Evolutionary conservation across 1,139 yeast species (phyloP), one percentile per base, ranked within the genome.

Genomic region (Blastobotrys serpentis): DNA sequence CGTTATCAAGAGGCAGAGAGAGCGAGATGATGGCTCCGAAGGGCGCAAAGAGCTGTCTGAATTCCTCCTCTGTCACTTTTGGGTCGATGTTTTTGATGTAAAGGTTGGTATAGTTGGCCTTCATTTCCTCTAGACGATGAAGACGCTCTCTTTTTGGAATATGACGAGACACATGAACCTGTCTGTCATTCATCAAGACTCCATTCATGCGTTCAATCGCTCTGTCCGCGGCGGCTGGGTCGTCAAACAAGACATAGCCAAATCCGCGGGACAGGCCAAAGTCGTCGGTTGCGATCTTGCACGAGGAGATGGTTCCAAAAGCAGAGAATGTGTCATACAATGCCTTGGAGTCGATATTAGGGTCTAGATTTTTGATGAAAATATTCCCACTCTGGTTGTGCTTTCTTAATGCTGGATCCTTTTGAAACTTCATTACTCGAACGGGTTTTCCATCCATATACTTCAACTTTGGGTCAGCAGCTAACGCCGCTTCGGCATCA

Each of bases 391-490:
- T 47, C 26, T 55, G 50, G 49, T 49, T 42, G 46, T 43, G 37
- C 92, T 59, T 86, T 78, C 95, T 81, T 63, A 80, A 70, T 52
- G 90, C 77, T 55, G 95, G 95, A 68, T 86, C 94, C 76, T 94
- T 82, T 75, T 86, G 94, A 59, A 94, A 86, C 88, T 95, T 86
- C 90, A 86, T 84, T 71, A 88, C 86, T 74, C 95, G 82, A 71
- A 94, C 84, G 61, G 92, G 88, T 67, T 82, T 83, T 64, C 92
- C 94, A 69, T 86, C 86, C 68, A 89, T 77, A 64, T 80, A 81
- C n/a, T 29, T 29, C 14, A 11, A 11, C 56, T 84, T 72, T 73
- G 86, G 86, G 81, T 85, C 84, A 71, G 85, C 77, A 63, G 84
- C 89, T 67, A 87, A 77, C 55, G 96, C 96, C 63, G 76, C 78